phyloP scores from a whole-genome alignment of 257 asterid species.

The Jaltomata sinuosa region DNA sequence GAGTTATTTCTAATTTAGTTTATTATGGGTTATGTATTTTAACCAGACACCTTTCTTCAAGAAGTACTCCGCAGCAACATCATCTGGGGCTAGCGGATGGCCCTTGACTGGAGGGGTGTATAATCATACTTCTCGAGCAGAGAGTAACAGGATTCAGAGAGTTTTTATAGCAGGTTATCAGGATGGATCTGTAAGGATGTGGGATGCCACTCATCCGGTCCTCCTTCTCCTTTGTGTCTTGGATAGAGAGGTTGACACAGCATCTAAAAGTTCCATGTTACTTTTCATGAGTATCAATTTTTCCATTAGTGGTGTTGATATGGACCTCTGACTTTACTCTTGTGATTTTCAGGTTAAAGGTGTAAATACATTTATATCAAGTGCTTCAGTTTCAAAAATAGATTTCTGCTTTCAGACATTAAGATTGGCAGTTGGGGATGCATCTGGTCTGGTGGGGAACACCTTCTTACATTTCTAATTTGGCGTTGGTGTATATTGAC shows the following conservation, averaged over 20 bases:
- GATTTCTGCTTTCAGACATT: conserved; percentile 59
- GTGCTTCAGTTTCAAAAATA: conserved; percentile 46
- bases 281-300: background rate
- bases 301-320: background rate
- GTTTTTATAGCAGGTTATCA: conserved; percentile 70
- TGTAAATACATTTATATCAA: conserved; percentile 29
- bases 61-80: conserved; percentile 20
- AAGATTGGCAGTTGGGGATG: conserved; percentile 74
- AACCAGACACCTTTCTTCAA: conserved; percentile 32
- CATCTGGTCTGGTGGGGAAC: conserved; percentile 78
- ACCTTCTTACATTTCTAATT: conserved; percentile 7
- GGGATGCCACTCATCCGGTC: conserved; percentile 88
- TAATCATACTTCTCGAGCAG: conserved; percentile 39
- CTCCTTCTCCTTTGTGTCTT: conserved; percentile 45
- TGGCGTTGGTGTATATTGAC: conserved; percentile 4
- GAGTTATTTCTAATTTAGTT: background rate
- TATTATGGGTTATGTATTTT: conserved; percentile 6
- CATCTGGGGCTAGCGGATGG: conserved; percentile 42
- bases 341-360: conserved; percentile 46
- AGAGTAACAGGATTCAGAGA: conserved; percentile 40
- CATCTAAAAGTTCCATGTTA: background rate
- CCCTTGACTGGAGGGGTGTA: conserved; percentile 70
- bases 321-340: background rate
- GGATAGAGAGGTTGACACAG: conserved; percentile 46
- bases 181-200: conserved; percentile 80